These are phyloP conservation scores for Artomyces pyxidatus DNA, from an alignment of 768 basidiomycete genomes.

Conservation along the genomic window DNA sequence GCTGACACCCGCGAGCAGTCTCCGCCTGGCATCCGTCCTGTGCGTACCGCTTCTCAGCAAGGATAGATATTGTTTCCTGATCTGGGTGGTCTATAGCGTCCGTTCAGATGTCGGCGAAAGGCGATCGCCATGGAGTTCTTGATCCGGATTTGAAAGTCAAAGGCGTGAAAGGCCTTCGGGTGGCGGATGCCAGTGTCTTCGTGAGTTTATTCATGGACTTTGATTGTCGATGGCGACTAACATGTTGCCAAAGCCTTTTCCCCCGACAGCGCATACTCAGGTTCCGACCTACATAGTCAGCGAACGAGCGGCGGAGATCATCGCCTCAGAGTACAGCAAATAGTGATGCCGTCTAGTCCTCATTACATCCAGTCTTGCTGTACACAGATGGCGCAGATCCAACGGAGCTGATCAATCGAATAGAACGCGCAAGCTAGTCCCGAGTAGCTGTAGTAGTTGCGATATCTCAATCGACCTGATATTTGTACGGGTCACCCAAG, in stretches of 20 bases:
- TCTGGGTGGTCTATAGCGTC: too few species aligned
- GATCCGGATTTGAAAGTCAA: conserved; percentile 28
- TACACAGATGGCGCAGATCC: too few species aligned
- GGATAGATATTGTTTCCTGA: conserved; percentile 4
- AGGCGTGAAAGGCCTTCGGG: conserved; percentile 27
- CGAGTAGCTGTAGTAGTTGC: too few species aligned
- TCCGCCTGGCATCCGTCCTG: background rate
- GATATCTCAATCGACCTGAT: too few species aligned
- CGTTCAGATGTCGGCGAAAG: conserved; percentile 3
- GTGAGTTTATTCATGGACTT: conserved; percentile 3
- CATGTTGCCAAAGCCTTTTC: background rate
- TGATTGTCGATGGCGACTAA: too few species aligned
- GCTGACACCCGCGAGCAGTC: background rate
- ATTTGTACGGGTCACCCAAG: too few species aligned
- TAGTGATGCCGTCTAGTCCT: too few species aligned
- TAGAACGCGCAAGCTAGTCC: too few species aligned
- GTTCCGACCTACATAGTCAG: background rate
- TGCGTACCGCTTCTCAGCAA: background rate
- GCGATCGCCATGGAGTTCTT: conserved; percentile 9
- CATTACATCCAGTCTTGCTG: too few species aligned
- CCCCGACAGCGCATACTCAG: background rate
- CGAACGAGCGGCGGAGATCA: background rate
- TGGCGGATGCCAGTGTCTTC: conserved; percentile 28
- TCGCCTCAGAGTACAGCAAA: background rate
- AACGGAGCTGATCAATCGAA: too few species aligned